Evolutionary conservation across 1,139 yeast species (phyloP), one percentile per base, ranked within the genome.

Genomic region (Geotrichum reessii): DNA sequence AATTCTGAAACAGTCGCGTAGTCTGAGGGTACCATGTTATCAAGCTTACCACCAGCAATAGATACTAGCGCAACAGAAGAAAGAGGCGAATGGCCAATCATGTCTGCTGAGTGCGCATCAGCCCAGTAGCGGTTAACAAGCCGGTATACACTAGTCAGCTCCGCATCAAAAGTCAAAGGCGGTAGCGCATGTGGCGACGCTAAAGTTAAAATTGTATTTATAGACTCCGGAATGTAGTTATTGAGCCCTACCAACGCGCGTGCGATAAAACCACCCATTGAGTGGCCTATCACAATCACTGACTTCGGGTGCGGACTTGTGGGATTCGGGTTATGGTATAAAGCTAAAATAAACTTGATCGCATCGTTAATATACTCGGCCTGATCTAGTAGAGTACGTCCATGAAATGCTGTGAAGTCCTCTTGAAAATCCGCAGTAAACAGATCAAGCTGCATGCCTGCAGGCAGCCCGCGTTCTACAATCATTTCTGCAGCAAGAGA

Each of bases 181-280:
- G 98, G 87, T 0, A 90, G 86, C 0, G 92, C 83, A 71, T 95
- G 99, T 0, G 99, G 99, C 0, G 98, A 84, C 0, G 98, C 87
- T 57, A 95, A 75, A 0, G 99, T 92, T 22, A 93, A 65, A 17
- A 93, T 87, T 0, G 97, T 86, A 67, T 90, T 90, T 19, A 95
- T 82, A 1, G 96, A 86, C 19, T 79, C 81, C 1, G 81, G 81
- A 0, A 76, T 67, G 69, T 90, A 92, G 67, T 90, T 91, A 0
- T 92, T 89, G 59, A 93, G 73, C 0, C 93, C 84, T 14, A 88
- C 76, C 83, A 90, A 82, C 0, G 87, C 84, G 60, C 97, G 76
- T 3, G 96, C 86, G 1, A 92, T 97, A 19, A 92, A 82, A 2
- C 98, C 98, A 44, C 98, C 98, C 98, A 92, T 92, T 0, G 99